Conservation (phyloP, 169 alveolate genomes). For the Theileria sp. region DNA sequence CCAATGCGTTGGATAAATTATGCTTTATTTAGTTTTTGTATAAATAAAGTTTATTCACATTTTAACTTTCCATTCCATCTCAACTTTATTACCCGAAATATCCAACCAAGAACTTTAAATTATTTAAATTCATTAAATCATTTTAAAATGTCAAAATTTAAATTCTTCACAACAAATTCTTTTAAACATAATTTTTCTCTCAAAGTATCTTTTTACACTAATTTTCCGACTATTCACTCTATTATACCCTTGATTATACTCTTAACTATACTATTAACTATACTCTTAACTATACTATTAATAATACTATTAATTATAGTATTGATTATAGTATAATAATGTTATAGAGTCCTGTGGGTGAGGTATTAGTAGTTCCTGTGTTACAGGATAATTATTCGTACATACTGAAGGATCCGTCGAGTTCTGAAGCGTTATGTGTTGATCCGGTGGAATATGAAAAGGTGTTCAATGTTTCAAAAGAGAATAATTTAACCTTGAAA, state of each 20-base stretch:
- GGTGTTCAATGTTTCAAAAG: conserved; percentile 16
- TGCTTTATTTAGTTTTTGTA: background rate
- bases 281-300: background rate
- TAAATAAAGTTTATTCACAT: conserved; percentile 3
- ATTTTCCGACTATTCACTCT: background rate
- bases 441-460: conserved; percentile 65
- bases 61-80: background rate
- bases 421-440: conserved; percentile 41
- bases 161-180: background rate
- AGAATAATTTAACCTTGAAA: background rate
- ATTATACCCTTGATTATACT: background rate
- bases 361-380: conserved; percentile 48
- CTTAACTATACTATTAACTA: background rate
- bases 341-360: conserved; percentile 51
- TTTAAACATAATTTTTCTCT: background rate
- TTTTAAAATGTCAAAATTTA: background rate
- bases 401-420: conserved; percentile 36
- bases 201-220: background rate
- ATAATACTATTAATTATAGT: no score
- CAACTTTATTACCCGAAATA: background rate
- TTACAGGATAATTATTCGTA: conserved; percentile 62
- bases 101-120: background rate
- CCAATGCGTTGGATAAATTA: conserved; percentile 6
- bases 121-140: background rate
- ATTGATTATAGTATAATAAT: background rate